Conservation (phyloP, 2,329 filamentous ascomycete genomes). For the Venturia pyrina region DNA sequence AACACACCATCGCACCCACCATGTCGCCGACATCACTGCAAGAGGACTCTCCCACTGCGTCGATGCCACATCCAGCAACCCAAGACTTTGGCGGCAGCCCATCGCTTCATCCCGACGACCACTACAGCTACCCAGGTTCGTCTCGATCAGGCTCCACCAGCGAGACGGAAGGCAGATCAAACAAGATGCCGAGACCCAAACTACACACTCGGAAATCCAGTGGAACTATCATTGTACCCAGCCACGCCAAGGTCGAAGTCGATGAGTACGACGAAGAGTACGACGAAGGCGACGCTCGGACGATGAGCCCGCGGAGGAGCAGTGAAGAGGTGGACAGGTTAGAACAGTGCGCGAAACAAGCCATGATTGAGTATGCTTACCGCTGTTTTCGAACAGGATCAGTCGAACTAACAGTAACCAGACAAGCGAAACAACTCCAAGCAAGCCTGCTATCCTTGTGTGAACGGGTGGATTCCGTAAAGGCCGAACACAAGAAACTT, state of each 20-base stretch:
- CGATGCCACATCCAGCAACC: background rate
- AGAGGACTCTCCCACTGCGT: background rate
- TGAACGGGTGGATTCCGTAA: slow-evolving; percentile 87
- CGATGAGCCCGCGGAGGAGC: slow-evolving; percentile 88
- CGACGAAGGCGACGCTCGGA: slow-evolving; percentile 77
- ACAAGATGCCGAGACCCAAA: slow-evolving; percentile 48
- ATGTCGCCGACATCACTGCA: background rate
- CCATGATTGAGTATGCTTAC: slow-evolving; percentile 47
- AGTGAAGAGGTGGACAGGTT: slow-evolving; percentile 85
- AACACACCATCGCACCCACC: background rate
- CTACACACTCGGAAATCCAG: slow-evolving; percentile 68
- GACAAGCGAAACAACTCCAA: slow-evolving; percentile 81
- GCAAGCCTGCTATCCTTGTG: slow-evolving; percentile 82
- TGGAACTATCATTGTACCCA: slow-evolving; percentile 71
- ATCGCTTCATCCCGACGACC: background rate
- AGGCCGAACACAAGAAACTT: slow-evolving; percentile 90
- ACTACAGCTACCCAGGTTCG: background rate
- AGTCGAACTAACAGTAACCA: slow-evolving; percentile 28
- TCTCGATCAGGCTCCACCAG: slow-evolving; percentile 10
- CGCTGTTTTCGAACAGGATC: background rate
- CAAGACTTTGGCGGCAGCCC: background rate
- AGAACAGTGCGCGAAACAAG: slow-evolving; percentile 66
- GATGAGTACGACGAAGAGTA: slow-evolving; percentile 63
- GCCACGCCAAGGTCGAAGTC: slow-evolving; percentile 65
- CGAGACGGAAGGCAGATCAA: slow-evolving; percentile 5